Base-by-base conservation (phyloP, 75 land plant species). In the Pinus albicaulis region DNA sequence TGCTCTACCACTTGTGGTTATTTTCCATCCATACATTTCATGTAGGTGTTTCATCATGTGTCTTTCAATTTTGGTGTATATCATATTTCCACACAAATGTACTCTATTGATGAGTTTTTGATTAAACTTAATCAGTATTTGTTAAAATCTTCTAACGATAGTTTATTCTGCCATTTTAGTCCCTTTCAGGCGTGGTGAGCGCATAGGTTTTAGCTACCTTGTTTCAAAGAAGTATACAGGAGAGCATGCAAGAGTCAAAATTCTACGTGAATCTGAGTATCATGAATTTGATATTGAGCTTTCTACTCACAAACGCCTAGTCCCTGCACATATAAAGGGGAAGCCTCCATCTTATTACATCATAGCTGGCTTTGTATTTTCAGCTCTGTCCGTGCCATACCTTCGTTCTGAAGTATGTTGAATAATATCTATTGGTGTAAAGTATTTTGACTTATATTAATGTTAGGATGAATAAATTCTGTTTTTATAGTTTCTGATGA, bases 161-260 rank as follows among this genome's bases (percentile, higher is more conserved):
- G 3, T 41, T 41, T 3, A 38, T 68, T n/a, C 53, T 48, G 7
- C 57, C 12, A 69, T 22, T 83, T 78, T 85, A 96, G 99, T 96
- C 65, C 99, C 99, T 26, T 96, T 96, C 72, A 82, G 98, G 79
- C 99, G 89, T 86, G 99, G 98, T 10, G 98, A 96, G 75, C 93
- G 95, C 23, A 96, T 96, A 76, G 93, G 98, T 20, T 92, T 96
- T 82, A 96, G 98, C 79, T 96, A 96, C 75, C 95, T 96, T 75
- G 95, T 96, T 60, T 94, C 99, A 61, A 93, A 94, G 80, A 96
- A 94, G 63, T 96, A 92, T 72, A 87, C 95, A 73, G 98, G 95
- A 53, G 99, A 96, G 74, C 63, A 44, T 44, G 98, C 98, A 26
- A 79, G 55, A 23, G 82, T 96, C 19, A 87, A 82, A 86, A 89